These are phyloP conservation scores for Hyphopichia fennica DNA, from an alignment of 1,139 yeast genomes.

Conservation along the genomic window DNA sequence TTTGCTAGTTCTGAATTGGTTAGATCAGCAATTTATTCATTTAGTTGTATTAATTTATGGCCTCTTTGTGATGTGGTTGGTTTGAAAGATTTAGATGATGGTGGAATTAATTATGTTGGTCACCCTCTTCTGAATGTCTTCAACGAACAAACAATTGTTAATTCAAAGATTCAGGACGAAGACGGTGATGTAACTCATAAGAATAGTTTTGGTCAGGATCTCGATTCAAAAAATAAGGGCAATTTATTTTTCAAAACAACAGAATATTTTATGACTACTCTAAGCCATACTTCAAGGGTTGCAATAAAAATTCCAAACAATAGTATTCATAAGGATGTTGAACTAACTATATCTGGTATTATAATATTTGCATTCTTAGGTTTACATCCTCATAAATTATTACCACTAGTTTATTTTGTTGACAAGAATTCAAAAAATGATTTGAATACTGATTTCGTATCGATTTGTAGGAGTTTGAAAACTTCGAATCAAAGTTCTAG, in stretches of 20 bases:
- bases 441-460: constrained; percentile 15
- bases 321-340: constrained; percentile 8
- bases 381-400: constrained; percentile 29
- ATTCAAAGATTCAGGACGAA: too few species aligned
- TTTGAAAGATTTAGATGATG: constrained; percentile 6
- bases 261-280: constrained; percentile 20
- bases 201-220: too few species aligned
- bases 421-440: constrained; percentile 7
- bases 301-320: neutral
- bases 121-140: too few species aligned
- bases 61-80: constrained; percentile 14
- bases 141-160: too few species aligned
- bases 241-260: constrained; percentile 15
- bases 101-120: too few species aligned
- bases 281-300: too few species aligned
- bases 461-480: constrained; percentile 18
- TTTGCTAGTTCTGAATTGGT: constrained; percentile 22
- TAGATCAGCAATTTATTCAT: constrained; percentile 22
- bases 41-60: constrained; percentile 20
- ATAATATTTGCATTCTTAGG: constrained; percentile 28
- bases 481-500: neutral
- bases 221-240: neutral
- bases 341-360: constrained; percentile 21
- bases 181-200: too few species aligned
- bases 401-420: constrained; percentile 26